These are phyloP conservation scores for Carex sylvatica DNA, from an alignment of 202 grass and related monocot species.

Conservation along the genomic window DNA sequence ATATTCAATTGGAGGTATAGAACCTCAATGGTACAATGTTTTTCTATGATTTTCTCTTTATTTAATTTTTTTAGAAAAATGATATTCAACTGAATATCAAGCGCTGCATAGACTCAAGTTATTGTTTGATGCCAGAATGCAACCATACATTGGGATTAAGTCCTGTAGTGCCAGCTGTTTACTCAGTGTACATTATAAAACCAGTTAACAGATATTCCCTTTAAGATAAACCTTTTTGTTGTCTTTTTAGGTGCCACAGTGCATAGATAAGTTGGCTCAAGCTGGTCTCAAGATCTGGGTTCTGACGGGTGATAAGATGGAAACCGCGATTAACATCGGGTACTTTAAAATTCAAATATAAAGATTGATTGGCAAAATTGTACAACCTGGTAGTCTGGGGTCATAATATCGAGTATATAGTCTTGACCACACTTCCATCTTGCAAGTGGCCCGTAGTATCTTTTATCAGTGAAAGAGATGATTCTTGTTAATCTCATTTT, in stretches of 20 bases:
- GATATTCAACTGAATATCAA: background rate
- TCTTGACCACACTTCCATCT: background rate
- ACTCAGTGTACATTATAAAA: conserved; percentile 4
- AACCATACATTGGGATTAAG: background rate
- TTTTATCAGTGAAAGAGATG: background rate
- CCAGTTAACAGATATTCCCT: conserved; percentile 25
- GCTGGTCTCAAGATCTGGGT: conserved; percentile 99
- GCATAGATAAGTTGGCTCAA: conserved; percentile 95
- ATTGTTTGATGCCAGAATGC: background rate
- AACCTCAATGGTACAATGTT: background rate
- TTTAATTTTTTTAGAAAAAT: background rate
- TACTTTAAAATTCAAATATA: conserved; percentile 34
- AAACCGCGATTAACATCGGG: conserved; percentile 99
- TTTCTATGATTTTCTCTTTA: background rate
- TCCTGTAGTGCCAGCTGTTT: background rate
- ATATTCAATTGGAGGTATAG: background rate
- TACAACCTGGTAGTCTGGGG: background rate
- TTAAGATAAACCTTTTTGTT: conserved; percentile 27
- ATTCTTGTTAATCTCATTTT: background rate
- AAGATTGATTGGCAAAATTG: background rate
- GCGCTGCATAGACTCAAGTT: background rate
- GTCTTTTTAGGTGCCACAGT: conserved; percentile 77
- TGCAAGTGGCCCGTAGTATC: background rate
- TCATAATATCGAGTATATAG: background rate
- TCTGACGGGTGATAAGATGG: conserved; percentile 98